These are phyloP conservation scores for Fusarium sp. DNA, from an alignment of 2,329 filamentous ascomycete species.

Conservation along the genomic window DNA sequence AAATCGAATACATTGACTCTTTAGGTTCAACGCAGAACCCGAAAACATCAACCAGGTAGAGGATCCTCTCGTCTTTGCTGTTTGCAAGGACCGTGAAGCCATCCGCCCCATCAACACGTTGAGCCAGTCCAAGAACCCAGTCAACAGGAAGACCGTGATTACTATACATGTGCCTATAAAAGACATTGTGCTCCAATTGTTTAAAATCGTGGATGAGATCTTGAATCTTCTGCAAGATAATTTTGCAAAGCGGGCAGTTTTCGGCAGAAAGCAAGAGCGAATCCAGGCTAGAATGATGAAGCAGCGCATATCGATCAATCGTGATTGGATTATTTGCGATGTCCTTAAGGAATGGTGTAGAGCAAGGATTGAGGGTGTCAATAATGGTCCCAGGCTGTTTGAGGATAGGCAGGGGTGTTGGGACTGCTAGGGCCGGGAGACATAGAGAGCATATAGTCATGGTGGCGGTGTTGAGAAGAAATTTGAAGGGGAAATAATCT, in stretches of 20 bases:
- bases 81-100: not conserved
- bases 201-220: not conserved
- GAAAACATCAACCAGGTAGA: not conserved
- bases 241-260: not conserved
- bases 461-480: not conserved
- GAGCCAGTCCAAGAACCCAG: not conserved
- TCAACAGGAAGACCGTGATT: not conserved
- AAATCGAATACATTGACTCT: not conserved
- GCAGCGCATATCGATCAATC: too few relatives aligned
- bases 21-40: not conserved
- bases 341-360: not conserved
- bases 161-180: too few relatives aligned
- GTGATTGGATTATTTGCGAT: too few relatives aligned
- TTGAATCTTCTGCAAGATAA: not conserved
- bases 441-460: not conserved
- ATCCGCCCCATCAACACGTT: not conserved
- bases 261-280: not conserved
- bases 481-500: not conserved
- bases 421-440: not conserved
- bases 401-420: not conserved
- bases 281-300: not conserved
- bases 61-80: not conserved
- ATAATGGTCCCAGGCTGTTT: not conserved
- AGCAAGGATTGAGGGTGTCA: not conserved
- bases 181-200: not conserved